phyloP scores from a whole-genome alignment of 176 grass and related monocot species.

The Coix lacrymajobi region DNA sequence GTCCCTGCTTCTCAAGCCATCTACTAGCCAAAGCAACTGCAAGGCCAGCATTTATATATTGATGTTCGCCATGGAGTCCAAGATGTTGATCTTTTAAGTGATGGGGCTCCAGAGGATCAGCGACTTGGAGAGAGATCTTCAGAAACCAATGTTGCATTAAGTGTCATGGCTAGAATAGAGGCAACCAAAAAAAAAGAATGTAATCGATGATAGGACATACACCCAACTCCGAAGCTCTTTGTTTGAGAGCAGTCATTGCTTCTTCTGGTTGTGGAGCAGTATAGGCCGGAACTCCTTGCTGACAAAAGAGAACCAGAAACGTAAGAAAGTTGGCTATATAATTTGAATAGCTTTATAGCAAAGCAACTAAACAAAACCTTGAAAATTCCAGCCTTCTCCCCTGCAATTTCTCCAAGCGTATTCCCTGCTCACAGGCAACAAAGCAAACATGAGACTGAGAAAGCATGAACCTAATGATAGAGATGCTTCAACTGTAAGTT shows the following conservation, averaged over 20 bases:
- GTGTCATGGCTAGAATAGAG: not conserved
- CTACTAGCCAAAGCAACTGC: constrained; percentile 76
- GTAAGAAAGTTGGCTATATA: not conserved
- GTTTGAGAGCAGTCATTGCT: constrained; percentile 68
- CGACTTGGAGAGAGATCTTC: constrained; percentile 75
- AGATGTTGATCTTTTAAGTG: constrained; percentile 69
- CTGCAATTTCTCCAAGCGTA: constrained; percentile 72
- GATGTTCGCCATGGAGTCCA: constrained; percentile 81
- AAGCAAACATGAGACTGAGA: not conserved
- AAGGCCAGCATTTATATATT: constrained; percentile 83
- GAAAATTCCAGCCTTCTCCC: constrained; percentile 85
- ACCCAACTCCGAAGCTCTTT: constrained; percentile 79
- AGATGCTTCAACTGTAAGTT: not conserved
- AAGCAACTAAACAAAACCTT: constrained; percentile 43
- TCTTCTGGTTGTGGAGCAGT: constrained; percentile 78
- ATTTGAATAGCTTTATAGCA: constrained; percentile 1
- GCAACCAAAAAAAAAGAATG: not conserved
- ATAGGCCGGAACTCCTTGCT: constrained; percentile 75
- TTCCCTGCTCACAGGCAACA: constrained; percentile 47
- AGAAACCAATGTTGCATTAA: constrained; percentile 21
- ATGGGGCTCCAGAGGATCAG: constrained; percentile 55
- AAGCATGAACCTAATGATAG: constrained; percentile 13
- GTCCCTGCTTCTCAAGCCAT: constrained; percentile 69
- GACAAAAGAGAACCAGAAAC: not conserved
- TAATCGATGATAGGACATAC: constrained; percentile 46